Evolutionary conservation across 345 rosid genomes (phyloP).

Genomic region (Gynandropsis gynandra): DNA sequence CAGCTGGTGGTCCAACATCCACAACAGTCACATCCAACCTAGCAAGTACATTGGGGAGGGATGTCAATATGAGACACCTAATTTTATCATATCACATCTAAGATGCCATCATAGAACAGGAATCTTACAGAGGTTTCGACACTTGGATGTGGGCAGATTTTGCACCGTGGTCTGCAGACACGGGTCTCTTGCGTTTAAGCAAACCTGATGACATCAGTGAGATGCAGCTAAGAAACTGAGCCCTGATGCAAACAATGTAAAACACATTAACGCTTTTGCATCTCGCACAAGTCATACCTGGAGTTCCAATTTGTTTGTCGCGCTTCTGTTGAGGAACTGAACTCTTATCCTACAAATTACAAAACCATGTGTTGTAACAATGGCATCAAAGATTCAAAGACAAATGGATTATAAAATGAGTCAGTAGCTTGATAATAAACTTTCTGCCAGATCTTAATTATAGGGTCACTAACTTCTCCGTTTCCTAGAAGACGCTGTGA

Average conservation of each 20-base stretch:
- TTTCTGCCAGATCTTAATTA: slow-evolving; percentile 39
- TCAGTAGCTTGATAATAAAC: slow-evolving; percentile 16
- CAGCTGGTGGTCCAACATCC: slow-evolving; percentile 86
- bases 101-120: background rate
- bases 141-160: slow-evolving; percentile 38
- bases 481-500: slow-evolving; percentile 67
- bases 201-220: slow-evolving; percentile 37
- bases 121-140: slow-evolving; percentile 55
- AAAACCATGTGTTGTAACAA: slow-evolving; percentile 21
- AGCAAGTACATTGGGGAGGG: slow-evolving; percentile 9
- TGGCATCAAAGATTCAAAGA: background rate
- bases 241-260: slow-evolving; percentile 12
- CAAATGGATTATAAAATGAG: slow-evolving; percentile 6
- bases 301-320: slow-evolving; percentile 51
- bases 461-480: slow-evolving; percentile 63
- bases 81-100: background rate
- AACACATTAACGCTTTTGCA: slow-evolving; percentile 6
- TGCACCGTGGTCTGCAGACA: slow-evolving; percentile 30
- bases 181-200: slow-evolving; percentile 72
- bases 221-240: slow-evolving; percentile 15
- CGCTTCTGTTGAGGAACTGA: slow-evolving; percentile 54
- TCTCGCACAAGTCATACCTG: slow-evolving; percentile 35
- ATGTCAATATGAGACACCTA: slow-evolving; percentile 1
- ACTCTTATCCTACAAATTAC: slow-evolving; percentile 47
- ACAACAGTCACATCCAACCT: slow-evolving; percentile 55